Conservation (phyloP, 106 monocot species). For the Phalaenopsis equestris region DNA sequence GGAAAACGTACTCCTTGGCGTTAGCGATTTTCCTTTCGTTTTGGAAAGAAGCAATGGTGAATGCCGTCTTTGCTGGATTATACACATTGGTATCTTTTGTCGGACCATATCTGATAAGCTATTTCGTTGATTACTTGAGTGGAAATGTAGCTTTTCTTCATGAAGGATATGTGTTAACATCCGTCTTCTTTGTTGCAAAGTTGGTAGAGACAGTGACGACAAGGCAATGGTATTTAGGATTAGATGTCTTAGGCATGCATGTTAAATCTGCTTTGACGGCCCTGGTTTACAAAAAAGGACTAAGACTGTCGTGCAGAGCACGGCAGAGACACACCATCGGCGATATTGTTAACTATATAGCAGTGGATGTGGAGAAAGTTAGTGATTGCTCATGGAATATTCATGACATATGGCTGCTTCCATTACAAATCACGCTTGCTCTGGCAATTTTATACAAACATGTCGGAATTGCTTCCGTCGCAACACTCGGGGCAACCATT, state of each 20-base stretch:
- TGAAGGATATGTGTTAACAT: conserved; percentile 79
- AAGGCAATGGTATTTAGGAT: conserved; percentile 89
- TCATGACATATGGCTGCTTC: conserved; percentile 97
- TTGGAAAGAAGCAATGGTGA: conserved; percentile 65
- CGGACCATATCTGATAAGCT: conserved; percentile 76
- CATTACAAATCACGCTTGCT: conserved; percentile 82
- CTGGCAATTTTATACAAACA: conserved; percentile 77
- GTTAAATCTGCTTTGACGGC: conserved; percentile 85
- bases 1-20: conserved; percentile 42
- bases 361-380: conserved; percentile 90
- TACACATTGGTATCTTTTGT: conserved; percentile 82
- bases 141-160: conserved; percentile 59
- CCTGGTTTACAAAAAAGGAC: conserved; percentile 91
- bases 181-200: conserved; percentile 73
- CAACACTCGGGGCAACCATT: conserved; percentile 60
- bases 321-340: conserved; percentile 90
- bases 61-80: conserved; percentile 69
- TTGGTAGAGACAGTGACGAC: conserved; percentile 75
- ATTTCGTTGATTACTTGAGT: conserved; percentile 88
- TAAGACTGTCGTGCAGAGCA: conserved; percentile 60
- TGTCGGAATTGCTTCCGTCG: conserved; percentile 72
- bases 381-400: conserved; percentile 94
- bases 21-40: conserved; percentile 65
- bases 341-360: conserved; percentile 99
- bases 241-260: conserved; percentile 97